These are phyloP conservation scores for Thalassia testudinum DNA, from an alignment of 116 monocot genomes.

Conservation along the genomic window DNA sequence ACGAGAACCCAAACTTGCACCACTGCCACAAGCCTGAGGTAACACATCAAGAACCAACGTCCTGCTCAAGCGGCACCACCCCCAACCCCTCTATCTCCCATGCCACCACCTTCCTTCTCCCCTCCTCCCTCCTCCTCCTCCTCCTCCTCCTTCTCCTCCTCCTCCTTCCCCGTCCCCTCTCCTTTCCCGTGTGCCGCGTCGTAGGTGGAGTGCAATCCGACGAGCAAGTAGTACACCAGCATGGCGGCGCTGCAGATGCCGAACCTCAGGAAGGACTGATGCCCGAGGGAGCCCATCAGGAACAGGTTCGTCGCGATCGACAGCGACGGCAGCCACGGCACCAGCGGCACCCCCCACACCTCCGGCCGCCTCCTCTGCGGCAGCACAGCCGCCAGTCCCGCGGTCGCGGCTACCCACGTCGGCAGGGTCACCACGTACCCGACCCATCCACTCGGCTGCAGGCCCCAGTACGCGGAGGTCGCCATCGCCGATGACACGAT, in stretches of 20 bases:
- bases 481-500: slow-evolving; percentile 34
- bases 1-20: no score
- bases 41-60: no score
- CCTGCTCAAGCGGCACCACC: no score
- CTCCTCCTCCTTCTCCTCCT: no score
- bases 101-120: no score
- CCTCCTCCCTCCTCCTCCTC: no score
- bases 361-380: slow-evolving; percentile 28
- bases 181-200: slow-evolving; percentile 28
- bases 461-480: slow-evolving; percentile 29
- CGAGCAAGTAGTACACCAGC: slow-evolving; percentile 53
- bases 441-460: slow-evolving; percentile 15
- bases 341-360: slow-evolving; percentile 67
- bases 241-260: slow-evolving; percentile 48
- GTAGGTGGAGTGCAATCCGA: slow-evolving; percentile 67
- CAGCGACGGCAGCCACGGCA: slow-evolving; percentile 78
- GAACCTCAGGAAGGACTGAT: slow-evolving; percentile 43
- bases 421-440: slow-evolving; percentile 32
- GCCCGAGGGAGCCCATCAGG: slow-evolving; percentile 79
- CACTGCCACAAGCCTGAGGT: no score
- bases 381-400: slow-evolving; percentile 24
- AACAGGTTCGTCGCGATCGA: slow-evolving; percentile 68
- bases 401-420: slow-evolving; percentile 30
- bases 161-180: no score
- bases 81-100: no score